Evolutionary conservation across 768 basidiomycete genomes (phyloP).

Genomic region (Cubamyces sp.): DNA sequence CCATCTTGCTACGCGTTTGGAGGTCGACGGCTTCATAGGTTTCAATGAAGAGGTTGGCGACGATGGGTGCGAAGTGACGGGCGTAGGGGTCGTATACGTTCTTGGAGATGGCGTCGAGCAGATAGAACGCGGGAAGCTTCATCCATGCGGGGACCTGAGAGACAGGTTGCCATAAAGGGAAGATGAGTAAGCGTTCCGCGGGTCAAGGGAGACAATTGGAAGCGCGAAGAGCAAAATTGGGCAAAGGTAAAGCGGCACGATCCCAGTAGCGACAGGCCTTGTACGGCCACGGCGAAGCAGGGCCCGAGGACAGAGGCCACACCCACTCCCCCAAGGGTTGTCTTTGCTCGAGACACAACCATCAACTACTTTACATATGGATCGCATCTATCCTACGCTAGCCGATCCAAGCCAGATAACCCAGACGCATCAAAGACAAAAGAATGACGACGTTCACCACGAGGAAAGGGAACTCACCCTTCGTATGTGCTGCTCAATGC

Average conservation of each 20-base stretch:
- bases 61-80: conserved; percentile 78
- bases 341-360: conserved; percentile 49
- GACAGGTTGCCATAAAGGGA: conserved; percentile 30
- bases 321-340: conserved; percentile 28
- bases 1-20: conserved; percentile 89
- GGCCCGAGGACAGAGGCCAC: conserved; percentile 1
- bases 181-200: conserved; percentile 72
- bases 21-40: conserved; percentile 89
- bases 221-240: conserved; percentile 9
- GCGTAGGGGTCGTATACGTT: conserved; percentile 95
- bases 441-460: conserved; percentile 15
- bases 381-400: conserved; percentile 15
- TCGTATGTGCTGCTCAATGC: conserved; percentile 82
- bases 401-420: not conserved
- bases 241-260: conserved; percentile 14
- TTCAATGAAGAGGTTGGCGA: conserved; percentile 83
- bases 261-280: conserved; percentile 19
- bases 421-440: not conserved
- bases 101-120: conserved; percentile 96
- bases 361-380: conserved; percentile 44
- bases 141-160: conserved; percentile 83
- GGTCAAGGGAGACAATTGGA: conserved; percentile 18
- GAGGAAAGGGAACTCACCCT: conserved; percentile 69
- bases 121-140: conserved; percentile 93
- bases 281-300: conserved; percentile 7